Evolutionary conservation across 2,329 filamentous ascomycete species (phyloP), one percentile per base, ranked within the genome.

Genomic region (Stagonosporopsis vannaccii): DNA sequence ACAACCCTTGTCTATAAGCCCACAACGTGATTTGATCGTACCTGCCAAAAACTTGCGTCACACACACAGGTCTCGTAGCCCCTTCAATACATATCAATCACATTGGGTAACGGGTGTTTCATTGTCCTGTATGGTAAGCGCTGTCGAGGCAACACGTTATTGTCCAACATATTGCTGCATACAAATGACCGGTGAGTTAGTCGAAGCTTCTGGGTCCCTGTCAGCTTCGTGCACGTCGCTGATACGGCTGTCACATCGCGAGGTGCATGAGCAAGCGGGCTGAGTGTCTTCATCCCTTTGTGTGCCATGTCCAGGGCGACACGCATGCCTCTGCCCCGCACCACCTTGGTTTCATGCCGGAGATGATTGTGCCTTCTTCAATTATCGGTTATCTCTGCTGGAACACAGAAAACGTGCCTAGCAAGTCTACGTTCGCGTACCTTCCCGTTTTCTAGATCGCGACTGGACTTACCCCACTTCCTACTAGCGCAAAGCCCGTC

Each of bases 261-360:
- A 26, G 36, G 28, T 56, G 53, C 53, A 56, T 42, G 36, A 36
- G 26, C 7, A 36, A 42, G 28, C 41, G 41, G 53, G 53, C 53
- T 51, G 53, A 42, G 53, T 51, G 46, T 51, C 37, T 26, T 50
- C 41, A 35, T 45, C 23, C 17, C 36, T 56, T 44, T 45, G 33
- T 52, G 49, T 52, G 37, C 55, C 35, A 51, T 26, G 26, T 40
- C 43, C 37, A 41, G 33, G 37, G 44, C 55, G 49, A 58, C 49
- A 53, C 49, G 49, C 55, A 53, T 41, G 15, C 54, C 42, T 40
- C 26, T 57, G 48, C 55, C 55, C 49, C 55, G 35, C 48, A 49
- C 48, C 37, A 50, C 37, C 40, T n/a, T 25, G 40, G 44, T 25
- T 40, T 33, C 30, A 46, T 45, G 46, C 30, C 28, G 36, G 46